Evolutionary conservation across 805 yeast species (phyloP), one percentile per base, ranked within the genome.

Genomic region (Jamesozyma spencerorum): DNA sequence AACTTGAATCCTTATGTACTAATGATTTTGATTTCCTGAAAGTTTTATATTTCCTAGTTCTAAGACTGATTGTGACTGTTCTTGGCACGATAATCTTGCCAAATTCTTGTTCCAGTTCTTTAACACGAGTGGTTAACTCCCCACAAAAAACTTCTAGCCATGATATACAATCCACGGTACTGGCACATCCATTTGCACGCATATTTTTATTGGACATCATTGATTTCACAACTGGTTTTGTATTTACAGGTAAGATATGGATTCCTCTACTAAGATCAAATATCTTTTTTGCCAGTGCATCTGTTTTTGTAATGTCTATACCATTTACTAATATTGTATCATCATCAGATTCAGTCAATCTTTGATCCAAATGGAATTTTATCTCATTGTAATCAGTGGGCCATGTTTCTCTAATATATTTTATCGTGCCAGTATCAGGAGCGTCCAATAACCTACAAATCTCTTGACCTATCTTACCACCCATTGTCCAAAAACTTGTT

Each of bases 191-290:
- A 10, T 68, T 66, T 0, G 75, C 72, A 37, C 79, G 62, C 58
- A 90, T 80, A 54, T 87, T 85, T 56, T 92, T 92, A 37, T 79
- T 79, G 0, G 96, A 81, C 62, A 79, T 79, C 97, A 92, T 90
- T 0, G 94, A 79, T 55, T 87, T 85, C 7, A 84, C 69, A 19
- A 77, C 76, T 0, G 78, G 72, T 36, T 82, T 68, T 11, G 74
- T 66, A 7, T 69, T 68, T 4, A 92, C 63, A 18, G 77, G 79
- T n/a, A 66, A 66, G 30, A 63, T 49, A 43, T 69, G 68, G 8
- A 67, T 60, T 0, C 97, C 97, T 24, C 87, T 64, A 0, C 80
- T 79, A 18, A 86, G 55, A 12, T 74, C 63, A 54, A 68, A 79
- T 2, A 92, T 54, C 46, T 73, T 74, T 8, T 62, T 62, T 0